Percentiles rank a stretch among this genome's conserved stretches.
phyloP scores from a whole-genome alignment of 129 eudicot species.

The Deinandra increscens region DNA sequence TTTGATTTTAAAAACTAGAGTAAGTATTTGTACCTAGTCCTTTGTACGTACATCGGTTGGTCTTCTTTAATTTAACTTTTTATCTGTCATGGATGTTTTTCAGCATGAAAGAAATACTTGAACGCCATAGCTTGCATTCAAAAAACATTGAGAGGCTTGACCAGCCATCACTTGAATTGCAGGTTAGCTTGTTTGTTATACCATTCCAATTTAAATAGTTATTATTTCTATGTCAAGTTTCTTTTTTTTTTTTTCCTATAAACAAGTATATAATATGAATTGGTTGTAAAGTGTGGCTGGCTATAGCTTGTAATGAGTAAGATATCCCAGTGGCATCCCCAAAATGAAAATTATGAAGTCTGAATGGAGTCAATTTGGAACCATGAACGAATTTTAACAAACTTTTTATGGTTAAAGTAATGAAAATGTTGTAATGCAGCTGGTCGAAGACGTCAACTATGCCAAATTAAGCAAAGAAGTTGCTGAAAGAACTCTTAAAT shows the following conservation, averaged over 20 bases:
- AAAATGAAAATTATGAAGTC: neutral
- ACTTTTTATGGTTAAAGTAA: neutral
- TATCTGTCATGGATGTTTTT: conserved; percentile 8
- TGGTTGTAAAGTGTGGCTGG: neutral
- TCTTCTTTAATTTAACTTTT: neutral
- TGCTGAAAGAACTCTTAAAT: conserved; percentile 67
- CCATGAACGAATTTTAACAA: neutral
- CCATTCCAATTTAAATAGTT: neutral
- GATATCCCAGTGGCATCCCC: neutral
- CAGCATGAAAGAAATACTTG: conserved; percentile 82
- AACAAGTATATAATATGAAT: neutral
- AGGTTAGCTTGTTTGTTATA: conserved; percentile 36
- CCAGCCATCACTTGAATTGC: conserved; percentile 85
- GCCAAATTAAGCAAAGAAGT: conserved; percentile 78
- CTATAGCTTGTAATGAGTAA: conserved; percentile 14
- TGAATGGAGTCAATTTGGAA: neutral
- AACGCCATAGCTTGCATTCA: conserved; percentile 71
- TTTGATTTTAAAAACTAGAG: conserved; percentile 13
- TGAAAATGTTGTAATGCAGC: conserved; percentile 48
- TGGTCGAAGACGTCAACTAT: conserved; percentile 69
- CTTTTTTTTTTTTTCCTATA: too few relatives aligned
- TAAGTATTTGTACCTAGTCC: conserved; percentile 7
- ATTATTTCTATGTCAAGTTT: neutral
- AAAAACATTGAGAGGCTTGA: conserved; percentile 77
- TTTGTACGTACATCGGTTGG: conserved; percentile 19